Base-by-base conservation (phyloP, 306 rosid genomes). In the Gynostemma pentaphyllum region DNA sequence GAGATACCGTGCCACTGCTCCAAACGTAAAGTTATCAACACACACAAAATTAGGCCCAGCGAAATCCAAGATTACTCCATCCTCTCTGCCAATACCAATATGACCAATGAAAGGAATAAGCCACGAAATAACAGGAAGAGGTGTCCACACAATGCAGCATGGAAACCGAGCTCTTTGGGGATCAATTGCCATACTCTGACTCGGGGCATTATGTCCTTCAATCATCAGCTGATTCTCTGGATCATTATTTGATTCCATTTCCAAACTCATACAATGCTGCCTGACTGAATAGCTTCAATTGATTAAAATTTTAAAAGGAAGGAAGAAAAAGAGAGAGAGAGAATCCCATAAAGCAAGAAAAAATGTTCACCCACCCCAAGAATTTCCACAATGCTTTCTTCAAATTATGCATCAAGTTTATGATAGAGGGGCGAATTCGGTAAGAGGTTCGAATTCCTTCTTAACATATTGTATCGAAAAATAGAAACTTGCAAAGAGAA, bases 71-170 rank as follows among this genome's bases (percentile, higher is more conserved):
- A 94, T 84, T 21, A 94, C 94, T 11, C 99, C 97, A 68, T 88
- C 99, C 78, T 94, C 97, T 72, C 97, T 84, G 79, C 94, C 87
- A 53, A 94, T 94, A 66, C 97, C 99, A 56, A 88, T 73, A 75
- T 94, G 99, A 56, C 99, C 99, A 27, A 94, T 80, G 69, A 85
- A 88, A 71, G 99, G 95, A 79, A 94, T 57, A 69, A 94, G 73
- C 95, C 99, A 94, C 0, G 99, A 88, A 59, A 94, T 78, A 48
- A 88, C 84, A 41, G 97, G 99, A 83, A 94, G 88, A 63, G 96
- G 97, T 18, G 99, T 81, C 99, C 99, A 94, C 70, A 94, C 99
- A 70, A 94, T 70, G 66, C 90, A 88, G 75, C 90, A 80, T 1
- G 99, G 99, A 74, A 94, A 94, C 64, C 97, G 83, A 45, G 90